Evolutionary conservation across 106 monocot genomes (phyloP).

Genomic region (Allium sativum): DNA sequence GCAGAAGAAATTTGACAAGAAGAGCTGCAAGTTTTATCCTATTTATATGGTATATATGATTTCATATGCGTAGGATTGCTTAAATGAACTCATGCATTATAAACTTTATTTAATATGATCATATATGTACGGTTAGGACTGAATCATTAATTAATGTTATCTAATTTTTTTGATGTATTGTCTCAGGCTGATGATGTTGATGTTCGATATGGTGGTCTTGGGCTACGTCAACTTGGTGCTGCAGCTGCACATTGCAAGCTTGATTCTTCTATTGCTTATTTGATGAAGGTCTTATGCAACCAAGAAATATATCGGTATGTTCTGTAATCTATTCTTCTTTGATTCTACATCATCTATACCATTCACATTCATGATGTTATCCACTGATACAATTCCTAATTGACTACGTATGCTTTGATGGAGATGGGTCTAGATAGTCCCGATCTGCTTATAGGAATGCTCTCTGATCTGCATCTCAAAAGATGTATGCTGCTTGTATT

Average conservation of each 20-base stretch:
- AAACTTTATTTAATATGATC: no score
- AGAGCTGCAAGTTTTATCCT: constrained; percentile 51
- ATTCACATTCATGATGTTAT: constrained; percentile 31
- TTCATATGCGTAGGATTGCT: neutral
- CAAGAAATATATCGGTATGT: constrained; percentile 61
- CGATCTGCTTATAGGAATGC: constrained; percentile 52
- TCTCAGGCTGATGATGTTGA: constrained; percentile 54
- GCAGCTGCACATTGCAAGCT: constrained; percentile 57
- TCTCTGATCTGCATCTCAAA: constrained; percentile 44
- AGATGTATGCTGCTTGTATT: constrained; percentile 20
- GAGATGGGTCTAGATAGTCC: constrained; percentile 47
- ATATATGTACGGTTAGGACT: neutral
- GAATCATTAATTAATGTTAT: neutral
- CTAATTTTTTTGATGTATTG: neutral
- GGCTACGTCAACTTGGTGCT: constrained; percentile 34
- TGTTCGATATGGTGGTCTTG: constrained; percentile 45
- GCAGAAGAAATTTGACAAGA: constrained; percentile 64
- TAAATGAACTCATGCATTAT: neutral
- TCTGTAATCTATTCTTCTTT: neutral
- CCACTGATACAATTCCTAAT: neutral
- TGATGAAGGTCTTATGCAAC: constrained; percentile 63
- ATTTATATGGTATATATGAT: constrained; percentile 59
- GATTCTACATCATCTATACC: neutral
- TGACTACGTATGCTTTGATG: constrained; percentile 51
- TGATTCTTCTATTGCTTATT: constrained; percentile 36